These are phyloP conservation scores for Asterophora lycoperdoides DNA, from an alignment of 768 basidiomycete genomes.

Conservation along the genomic window DNA sequence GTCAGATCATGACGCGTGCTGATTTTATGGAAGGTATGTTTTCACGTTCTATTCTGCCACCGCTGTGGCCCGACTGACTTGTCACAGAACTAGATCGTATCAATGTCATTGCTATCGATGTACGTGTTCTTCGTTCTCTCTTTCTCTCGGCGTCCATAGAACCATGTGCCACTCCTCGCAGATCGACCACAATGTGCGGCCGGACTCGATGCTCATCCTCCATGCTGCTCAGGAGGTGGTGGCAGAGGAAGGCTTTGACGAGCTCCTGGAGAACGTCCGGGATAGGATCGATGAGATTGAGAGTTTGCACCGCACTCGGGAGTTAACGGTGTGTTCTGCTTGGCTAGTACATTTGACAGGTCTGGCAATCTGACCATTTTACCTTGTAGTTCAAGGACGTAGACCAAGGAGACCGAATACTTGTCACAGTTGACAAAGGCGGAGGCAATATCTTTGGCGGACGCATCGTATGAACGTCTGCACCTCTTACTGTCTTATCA, in stretches of 20 bases:
- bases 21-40: slow-evolving; percentile 74
- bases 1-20: slow-evolving; percentile 79
- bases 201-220: slow-evolving; percentile 75
- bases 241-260: slow-evolving; percentile 73
- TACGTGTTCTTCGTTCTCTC: slow-evolving; percentile 27
- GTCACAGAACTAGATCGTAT: slow-evolving; percentile 57
- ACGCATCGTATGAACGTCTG: slow-evolving; percentile 8
- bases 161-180: slow-evolving; percentile 27
- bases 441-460: slow-evolving; percentile 26
- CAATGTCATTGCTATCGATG: slow-evolving; percentile 79
- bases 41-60: not conserved
- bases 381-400: slow-evolving; percentile 44
- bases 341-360: not conserved
- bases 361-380: slow-evolving; percentile 19
- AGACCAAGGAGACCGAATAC: slow-evolving; percentile 43
- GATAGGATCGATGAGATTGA: slow-evolving; percentile 85
- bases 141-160: not conserved
- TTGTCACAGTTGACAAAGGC: slow-evolving; percentile 56
- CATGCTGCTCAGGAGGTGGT: slow-evolving; percentile 69
- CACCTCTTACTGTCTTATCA: not conserved
- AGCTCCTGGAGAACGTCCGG: slow-evolving; percentile 67
- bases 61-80: not conserved
- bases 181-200: slow-evolving; percentile 72
- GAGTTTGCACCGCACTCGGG: slow-evolving; percentile 72
- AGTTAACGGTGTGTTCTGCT: slow-evolving; percentile 53